Evolutionary conservation across 116 monocot species (phyloP).

Genomic region (Dioscorea cayenensis): DNA sequence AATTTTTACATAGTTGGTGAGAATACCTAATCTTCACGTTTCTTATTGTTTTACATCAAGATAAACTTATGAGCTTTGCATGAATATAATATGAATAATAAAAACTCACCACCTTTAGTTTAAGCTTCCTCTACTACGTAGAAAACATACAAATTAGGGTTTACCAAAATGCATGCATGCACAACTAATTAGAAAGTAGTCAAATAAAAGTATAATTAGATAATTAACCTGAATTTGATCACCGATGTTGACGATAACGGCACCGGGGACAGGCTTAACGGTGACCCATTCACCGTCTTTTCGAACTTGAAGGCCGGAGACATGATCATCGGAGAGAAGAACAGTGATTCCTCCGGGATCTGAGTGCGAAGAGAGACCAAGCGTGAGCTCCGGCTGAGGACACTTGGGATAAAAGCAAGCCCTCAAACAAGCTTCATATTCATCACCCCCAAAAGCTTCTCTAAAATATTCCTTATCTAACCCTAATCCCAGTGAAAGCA

Average conservation of each 20-base stretch:
- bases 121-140: too few species aligned
- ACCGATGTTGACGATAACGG: conserved; percentile 51
- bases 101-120: too few species aligned
- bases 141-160: too few species aligned
- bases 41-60: too few species aligned
- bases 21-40: too few species aligned
- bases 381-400: conserved; percentile 64
- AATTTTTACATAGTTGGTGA: too few species aligned
- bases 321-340: conserved; percentile 39
- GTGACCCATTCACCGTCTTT: conserved; percentile 38
- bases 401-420: conserved; percentile 58
- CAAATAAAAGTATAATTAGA: neutral
- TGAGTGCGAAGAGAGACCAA: conserved; percentile 55
- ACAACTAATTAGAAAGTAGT: too few species aligned
- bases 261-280: conserved; percentile 25
- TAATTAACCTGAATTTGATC: conserved; percentile 50
- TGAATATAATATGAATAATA: too few species aligned
- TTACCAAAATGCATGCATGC: too few species aligned
- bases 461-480: conserved; percentile 14
- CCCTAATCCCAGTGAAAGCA: conserved; percentile 19
- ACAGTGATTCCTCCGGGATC: conserved; percentile 50
- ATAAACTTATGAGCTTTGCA: too few species aligned
- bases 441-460: conserved; percentile 26
- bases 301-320: conserved; percentile 42
- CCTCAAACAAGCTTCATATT: conserved; percentile 17